Evolutionary conservation across 2,329 filamentous ascomycete genomes (phyloP).

Genomic region (Fusarium xylarioides): DNA sequence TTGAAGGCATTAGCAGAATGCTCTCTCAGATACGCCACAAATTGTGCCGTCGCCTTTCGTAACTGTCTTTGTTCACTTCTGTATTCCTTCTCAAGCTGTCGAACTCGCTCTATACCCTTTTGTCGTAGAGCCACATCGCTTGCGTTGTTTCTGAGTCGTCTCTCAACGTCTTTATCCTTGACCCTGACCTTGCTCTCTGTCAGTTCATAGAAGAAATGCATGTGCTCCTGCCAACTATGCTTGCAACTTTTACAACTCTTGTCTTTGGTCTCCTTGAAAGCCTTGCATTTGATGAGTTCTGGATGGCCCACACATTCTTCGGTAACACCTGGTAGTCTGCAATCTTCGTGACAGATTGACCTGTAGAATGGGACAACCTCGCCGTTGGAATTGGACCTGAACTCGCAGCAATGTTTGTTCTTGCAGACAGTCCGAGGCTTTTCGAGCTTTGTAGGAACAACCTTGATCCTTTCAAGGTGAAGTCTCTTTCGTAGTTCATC

Average conservation of each 20-base stretch:
- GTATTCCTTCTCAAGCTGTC: background rate
- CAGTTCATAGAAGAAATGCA: constrained; percentile 19
- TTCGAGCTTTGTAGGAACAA: background rate
- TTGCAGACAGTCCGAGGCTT: constrained; percentile 27
- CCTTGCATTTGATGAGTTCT: background rate
- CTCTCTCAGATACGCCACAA: constrained; percentile 9
- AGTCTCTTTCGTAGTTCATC: constrained; percentile 2
- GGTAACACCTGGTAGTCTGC: constrained; percentile 8
- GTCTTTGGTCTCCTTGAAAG: background rate
- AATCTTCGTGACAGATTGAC: constrained; percentile 20
- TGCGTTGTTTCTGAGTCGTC: background rate
- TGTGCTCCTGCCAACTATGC: constrained; percentile 19
- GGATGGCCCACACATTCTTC: background rate
- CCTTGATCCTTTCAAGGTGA: background rate
- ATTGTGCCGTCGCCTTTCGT: background rate
- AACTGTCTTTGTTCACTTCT: background rate
- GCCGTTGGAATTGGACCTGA: background rate
- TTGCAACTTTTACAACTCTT: background rate
- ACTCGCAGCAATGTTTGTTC: constrained; percentile 9
- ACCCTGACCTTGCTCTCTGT: background rate
- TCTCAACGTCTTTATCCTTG: constrained; percentile 12
- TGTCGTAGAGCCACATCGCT: constrained; percentile 7
- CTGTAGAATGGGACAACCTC: constrained; percentile 15
- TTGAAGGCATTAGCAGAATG: constrained; percentile 7
- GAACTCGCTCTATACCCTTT: background rate